These are phyloP conservation scores for Clarireedia homoeocarpa DNA, from an alignment of 2,329 filamentous ascomycete genomes.

Conservation along the genomic window DNA sequence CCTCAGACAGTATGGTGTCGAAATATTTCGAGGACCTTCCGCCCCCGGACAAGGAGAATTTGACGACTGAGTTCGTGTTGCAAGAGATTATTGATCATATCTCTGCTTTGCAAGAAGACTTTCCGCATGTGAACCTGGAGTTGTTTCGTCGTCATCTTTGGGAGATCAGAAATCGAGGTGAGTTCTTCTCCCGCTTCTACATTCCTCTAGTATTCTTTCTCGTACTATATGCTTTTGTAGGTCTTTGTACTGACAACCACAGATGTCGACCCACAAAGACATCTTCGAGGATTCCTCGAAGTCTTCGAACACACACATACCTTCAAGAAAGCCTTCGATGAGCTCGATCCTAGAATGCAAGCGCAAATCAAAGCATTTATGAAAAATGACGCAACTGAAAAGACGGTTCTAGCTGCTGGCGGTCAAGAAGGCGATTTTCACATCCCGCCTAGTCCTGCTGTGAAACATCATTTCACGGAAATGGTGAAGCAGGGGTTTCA, in stretches of 20 bases:
- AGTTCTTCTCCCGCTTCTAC: background rate
- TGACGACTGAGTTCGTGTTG: slow-evolving; percentile 26
- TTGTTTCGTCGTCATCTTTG: slow-evolving; percentile 27
- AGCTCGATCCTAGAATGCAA: slow-evolving; percentile 26
- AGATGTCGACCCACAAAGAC: slow-evolving; percentile 26
- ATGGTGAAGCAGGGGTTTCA: slow-evolving; percentile 6
- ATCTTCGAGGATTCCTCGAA: slow-evolving; percentile 28
- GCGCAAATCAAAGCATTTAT: slow-evolving; percentile 28
- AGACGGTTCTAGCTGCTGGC: slow-evolving; percentile 20
- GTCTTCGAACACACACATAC: slow-evolving; percentile 26
- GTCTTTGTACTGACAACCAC: slow-evolving; percentile 1
- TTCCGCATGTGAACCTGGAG: slow-evolving; percentile 23
- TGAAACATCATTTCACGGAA: slow-evolving; percentile 29
- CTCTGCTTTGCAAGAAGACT: slow-evolving; percentile 18
- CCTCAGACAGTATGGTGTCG: slow-evolving; percentile 5
- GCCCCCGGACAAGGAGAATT: slow-evolving; percentile 17
- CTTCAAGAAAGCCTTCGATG: slow-evolving; percentile 24
- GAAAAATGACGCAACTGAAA: slow-evolving; percentile 11
- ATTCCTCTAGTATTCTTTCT: background rate
- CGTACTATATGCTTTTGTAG: background rate
- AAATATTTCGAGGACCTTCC: slow-evolving; percentile 13
- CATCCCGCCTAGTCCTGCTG: slow-evolving; percentile 27
- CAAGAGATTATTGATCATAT: slow-evolving; percentile 30
- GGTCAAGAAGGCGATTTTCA: slow-evolving; percentile 20
- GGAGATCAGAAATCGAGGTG: slow-evolving; percentile 21